A percentile compares a stretch with the other conserved stretches of the same genome.
Evolutionary conservation across 306 rosid genomes (phyloP).

Genomic region (Ziziphus jujuba): DNA sequence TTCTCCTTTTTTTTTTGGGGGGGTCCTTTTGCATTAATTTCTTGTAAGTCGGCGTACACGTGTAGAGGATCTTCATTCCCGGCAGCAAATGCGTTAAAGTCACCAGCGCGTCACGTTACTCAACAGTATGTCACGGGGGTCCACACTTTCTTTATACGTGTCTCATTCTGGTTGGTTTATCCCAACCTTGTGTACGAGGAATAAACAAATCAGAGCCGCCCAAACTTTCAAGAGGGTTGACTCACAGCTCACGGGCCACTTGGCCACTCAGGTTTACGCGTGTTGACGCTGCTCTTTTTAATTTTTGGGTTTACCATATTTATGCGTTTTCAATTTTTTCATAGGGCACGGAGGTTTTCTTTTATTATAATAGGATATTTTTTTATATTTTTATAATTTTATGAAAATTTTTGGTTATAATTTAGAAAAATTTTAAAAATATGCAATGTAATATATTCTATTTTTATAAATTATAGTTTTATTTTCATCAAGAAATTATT

Average conservation of each 20-base stretch:
- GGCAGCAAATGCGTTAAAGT: constrained; percentile 41
- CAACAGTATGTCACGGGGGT: neutral
- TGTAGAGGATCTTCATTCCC: constrained; percentile 35
- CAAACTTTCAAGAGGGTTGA: neutral
- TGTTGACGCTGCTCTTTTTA: neutral
- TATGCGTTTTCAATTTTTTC: too few species aligned
- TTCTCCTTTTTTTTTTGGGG: too few species aligned
- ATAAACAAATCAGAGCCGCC: constrained; percentile 14
- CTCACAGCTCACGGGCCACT: neutral
- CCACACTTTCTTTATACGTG: neutral
- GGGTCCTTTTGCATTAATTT: too few species aligned
- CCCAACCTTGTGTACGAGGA: neutral
- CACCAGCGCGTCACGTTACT: constrained; percentile 22
- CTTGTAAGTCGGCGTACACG: constrained; percentile 4
- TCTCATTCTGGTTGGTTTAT: neutral
- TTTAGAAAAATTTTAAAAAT: too few species aligned
- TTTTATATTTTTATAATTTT: too few species aligned
- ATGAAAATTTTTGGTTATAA: too few species aligned
- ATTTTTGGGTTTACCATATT: too few species aligned
- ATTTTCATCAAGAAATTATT: too few species aligned
- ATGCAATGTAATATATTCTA: too few species aligned
- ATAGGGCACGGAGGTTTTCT: too few species aligned
- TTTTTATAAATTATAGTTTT: too few species aligned
- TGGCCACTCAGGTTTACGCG: constrained; percentile 1
- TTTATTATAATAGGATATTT: too few species aligned